Conservation (phyloP, 768 basidiomycete species). For the Favolaschia claudopus region DNA sequence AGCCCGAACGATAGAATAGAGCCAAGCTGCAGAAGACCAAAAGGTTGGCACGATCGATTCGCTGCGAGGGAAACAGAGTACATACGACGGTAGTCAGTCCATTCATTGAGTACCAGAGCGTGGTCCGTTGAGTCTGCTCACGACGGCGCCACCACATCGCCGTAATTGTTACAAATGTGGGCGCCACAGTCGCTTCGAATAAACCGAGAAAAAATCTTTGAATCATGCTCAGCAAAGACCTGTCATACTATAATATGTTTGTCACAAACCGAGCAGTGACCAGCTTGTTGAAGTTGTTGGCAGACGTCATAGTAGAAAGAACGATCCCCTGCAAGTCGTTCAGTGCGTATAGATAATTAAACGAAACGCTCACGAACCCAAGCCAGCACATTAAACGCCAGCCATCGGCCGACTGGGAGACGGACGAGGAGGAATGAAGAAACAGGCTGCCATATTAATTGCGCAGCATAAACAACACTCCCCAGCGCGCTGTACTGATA, state of each 20-base stretch:
- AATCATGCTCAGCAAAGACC: no score
- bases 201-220: slow-evolving; percentile 29
- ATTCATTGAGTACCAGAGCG: slow-evolving; percentile 27
- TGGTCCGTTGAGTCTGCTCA: slow-evolving; percentile 24
- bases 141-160: slow-evolving; percentile 30
- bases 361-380: slow-evolving; percentile 33
- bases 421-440: slow-evolving; percentile 29
- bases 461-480: slow-evolving; percentile 26
- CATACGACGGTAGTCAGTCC: slow-evolving; percentile 25
- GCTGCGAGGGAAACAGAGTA: not conserved
- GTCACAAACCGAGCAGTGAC: slow-evolving; percentile 20
- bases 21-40: slow-evolving; percentile 5
- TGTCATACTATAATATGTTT: no score
- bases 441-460: slow-evolving; percentile 28
- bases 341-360: not conserved
- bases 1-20: slow-evolving; percentile 25
- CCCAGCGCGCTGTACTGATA: slow-evolving; percentile 24
- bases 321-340: slow-evolving; percentile 13
- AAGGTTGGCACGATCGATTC: not conserved
- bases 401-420: slow-evolving; percentile 37
- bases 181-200: slow-evolving; percentile 26
- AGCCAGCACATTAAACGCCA: slow-evolving; percentile 39
- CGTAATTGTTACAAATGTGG: slow-evolving; percentile 28
- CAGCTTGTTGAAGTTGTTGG: slow-evolving; percentile 16
- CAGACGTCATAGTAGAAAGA: slow-evolving; percentile 22